Conservation (phyloP, 768 basidiomycete genomes). For the Leccinum aurantiacum region DNA sequence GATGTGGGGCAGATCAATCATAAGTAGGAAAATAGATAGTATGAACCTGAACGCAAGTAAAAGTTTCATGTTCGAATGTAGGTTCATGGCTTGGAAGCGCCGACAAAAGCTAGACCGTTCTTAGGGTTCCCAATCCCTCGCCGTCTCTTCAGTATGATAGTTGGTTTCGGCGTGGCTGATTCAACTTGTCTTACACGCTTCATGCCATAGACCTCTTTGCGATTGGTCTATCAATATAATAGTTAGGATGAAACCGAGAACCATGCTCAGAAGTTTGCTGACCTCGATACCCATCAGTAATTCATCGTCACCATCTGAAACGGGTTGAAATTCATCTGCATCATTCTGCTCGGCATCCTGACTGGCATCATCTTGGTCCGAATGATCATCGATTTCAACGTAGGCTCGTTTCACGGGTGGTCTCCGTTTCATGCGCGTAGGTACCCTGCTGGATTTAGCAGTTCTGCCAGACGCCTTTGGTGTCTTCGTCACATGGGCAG, state of each 20-base stretch:
- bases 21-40: conserved; percentile 18
- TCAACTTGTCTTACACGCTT: conserved; percentile 24
- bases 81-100: no score
- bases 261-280: conserved; percentile 11
- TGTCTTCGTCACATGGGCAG: conserved; percentile 8
- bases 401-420: conserved; percentile 25
- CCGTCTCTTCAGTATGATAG: conserved; percentile 21
- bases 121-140: conserved; percentile 14
- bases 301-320: conserved; percentile 55
- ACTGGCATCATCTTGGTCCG: conserved; percentile 18
- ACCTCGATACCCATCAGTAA: conserved; percentile 64
- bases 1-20: conserved; percentile 1
- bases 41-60: not conserved
- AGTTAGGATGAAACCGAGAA: conserved; percentile 2
- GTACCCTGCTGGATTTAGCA: conserved; percentile 1
- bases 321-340: conserved; percentile 14
- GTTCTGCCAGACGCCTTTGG: conserved; percentile 11
- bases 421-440: conserved; percentile 23
- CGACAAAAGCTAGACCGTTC: conserved; percentile 6
- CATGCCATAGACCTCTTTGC: conserved; percentile 36
- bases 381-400: conserved; percentile 33
- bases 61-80: not conserved
- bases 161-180: conserved; percentile 5
- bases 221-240: conserved; percentile 37
- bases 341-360: conserved; percentile 14